phyloP scores from a whole-genome alignment of 2,329 filamentous ascomycete species.

The Aaosphaeria arxii region DNA sequence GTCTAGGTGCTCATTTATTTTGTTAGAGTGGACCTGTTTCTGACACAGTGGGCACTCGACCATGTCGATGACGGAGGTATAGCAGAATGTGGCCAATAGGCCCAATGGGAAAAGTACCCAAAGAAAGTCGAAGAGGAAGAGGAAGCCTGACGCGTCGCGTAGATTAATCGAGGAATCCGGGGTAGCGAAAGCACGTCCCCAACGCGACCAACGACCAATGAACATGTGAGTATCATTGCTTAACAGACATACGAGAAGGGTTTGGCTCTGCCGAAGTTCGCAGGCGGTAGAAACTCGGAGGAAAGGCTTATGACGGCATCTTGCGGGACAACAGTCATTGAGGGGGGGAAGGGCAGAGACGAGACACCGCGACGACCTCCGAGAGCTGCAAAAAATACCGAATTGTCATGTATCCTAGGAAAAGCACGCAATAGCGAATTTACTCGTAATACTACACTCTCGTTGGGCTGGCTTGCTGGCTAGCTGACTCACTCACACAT shows the following conservation, averaged over 20 bases:
- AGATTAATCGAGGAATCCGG: conserved; percentile 12
- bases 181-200: conserved; percentile 1
- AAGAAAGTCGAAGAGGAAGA: too few species aligned
- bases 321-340: conserved; percentile 2
- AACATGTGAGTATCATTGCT: too few species aligned
- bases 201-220: too few species aligned
- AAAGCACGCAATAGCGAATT: conserved; percentile 25
- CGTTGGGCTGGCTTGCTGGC: background rate
- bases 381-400: background rate
- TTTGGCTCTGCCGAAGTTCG: background rate
- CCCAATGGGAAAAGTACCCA: conserved; percentile 3
- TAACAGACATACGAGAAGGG: too few species aligned
- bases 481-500: background rate
- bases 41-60: conserved; percentile 82
- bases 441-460: too few species aligned
- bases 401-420: background rate
- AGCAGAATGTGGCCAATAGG: background rate
- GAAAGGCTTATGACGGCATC: conserved; percentile 27
- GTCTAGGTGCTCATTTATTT: conserved; percentile 91
- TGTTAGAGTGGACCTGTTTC: conserved; percentile 65
- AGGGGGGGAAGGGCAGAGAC: background rate
- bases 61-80: conserved; percentile 27
- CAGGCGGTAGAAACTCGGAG: conserved; percentile 5
- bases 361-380: background rate
- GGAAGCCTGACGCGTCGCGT: conserved; percentile 11